phyloP scores from a whole-genome alignment of 805 yeast species.

The Yarrowia sp. region DNA sequence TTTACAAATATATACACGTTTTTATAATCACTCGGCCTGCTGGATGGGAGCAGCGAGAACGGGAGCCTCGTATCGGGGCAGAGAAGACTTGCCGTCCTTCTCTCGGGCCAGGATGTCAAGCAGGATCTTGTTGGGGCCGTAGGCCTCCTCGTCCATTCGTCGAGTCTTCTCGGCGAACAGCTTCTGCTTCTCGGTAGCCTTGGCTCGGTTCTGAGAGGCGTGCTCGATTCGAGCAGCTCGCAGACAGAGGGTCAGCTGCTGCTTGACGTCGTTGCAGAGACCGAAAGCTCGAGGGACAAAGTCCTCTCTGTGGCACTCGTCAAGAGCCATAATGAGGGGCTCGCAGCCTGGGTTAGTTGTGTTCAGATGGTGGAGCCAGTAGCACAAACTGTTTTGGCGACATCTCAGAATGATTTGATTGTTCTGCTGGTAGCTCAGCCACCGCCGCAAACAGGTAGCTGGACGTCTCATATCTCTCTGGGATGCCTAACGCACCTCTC shows the following conservation, averaged over 20 bases:
- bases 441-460: no score
- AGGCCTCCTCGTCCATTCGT: slow-evolving; percentile 68
- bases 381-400: no score
- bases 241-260: slow-evolving; percentile 73
- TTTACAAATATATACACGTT: slow-evolving; percentile 25
- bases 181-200: slow-evolving; percentile 57
- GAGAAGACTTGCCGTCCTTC: slow-evolving; percentile 26
- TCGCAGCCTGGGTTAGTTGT: slow-evolving; percentile 55
- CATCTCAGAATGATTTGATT: no score
- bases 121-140: slow-evolving; percentile 51
- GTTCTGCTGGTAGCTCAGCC: no score
- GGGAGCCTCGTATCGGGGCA: slow-evolving; percentile 21
- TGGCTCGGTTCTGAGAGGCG: slow-evolving; percentile 47
- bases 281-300: slow-evolving; percentile 73
- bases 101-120: slow-evolving; percentile 25
- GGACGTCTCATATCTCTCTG: no score
- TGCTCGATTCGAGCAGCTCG: slow-evolving; percentile 73
- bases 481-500: no score
- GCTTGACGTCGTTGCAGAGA: slow-evolving; percentile 78
- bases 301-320: slow-evolving; percentile 73
- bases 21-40: slow-evolving; percentile 1
- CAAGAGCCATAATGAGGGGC: slow-evolving; percentile 79
- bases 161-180: slow-evolving; percentile 57
- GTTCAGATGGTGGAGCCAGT: background rate
- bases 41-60: slow-evolving; percentile 5